A percentile compares a stretch with the other conserved stretches of the same genome.
Evolutionary conservation across 1,139 yeast species (phyloP).

Genomic region (Suzukiozyma palmioleophila): DNA sequence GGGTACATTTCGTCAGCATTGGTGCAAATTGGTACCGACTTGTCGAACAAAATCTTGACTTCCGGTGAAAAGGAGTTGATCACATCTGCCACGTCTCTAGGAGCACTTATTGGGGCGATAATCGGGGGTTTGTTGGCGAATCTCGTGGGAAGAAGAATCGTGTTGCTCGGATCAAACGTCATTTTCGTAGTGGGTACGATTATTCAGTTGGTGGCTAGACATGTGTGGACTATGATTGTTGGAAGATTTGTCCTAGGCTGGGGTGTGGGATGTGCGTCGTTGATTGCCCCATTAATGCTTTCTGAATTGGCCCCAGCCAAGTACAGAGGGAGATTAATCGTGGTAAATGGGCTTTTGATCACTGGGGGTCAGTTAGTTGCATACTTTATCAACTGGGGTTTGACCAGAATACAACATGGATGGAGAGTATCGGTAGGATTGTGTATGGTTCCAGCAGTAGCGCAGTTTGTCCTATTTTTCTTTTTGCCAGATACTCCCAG

Average conservation of each 20-base stretch:
- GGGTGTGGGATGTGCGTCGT: constrained; percentile 93
- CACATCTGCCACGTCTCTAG: constrained; percentile 93
- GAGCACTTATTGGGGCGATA: constrained; percentile 78
- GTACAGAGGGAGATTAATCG: constrained; percentile 82
- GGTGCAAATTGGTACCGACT: constrained; percentile 76
- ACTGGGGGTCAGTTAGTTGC: constrained; percentile 93
- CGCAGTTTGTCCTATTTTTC: constrained; percentile 71
- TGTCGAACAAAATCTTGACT: constrained; percentile 48
- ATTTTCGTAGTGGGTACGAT: constrained; percentile 80
- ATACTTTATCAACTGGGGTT: constrained; percentile 89
- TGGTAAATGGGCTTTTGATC: constrained; percentile 62
- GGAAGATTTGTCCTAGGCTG: constrained; percentile 93
- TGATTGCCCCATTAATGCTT: constrained; percentile 86
- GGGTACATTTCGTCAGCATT: constrained; percentile 93
- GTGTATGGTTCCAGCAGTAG: constrained; percentile 79
- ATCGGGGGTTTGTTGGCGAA: constrained; percentile 81
- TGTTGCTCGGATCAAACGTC: constrained; percentile 73
- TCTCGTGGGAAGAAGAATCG: constrained; percentile 73
- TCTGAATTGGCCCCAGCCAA: constrained; percentile 89
- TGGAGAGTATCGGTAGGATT: constrained; percentile 93
- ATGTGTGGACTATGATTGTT: constrained; percentile 86
- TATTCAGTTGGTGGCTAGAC: constrained; percentile 72
- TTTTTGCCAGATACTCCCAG: constrained; percentile 97
- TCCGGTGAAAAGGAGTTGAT: constrained; percentile 82
- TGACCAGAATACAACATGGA: constrained; percentile 68